Base-by-base conservation (phyloP, 2,329 filamentous ascomycete species). In the Trichoderma aggressivum region DNA sequence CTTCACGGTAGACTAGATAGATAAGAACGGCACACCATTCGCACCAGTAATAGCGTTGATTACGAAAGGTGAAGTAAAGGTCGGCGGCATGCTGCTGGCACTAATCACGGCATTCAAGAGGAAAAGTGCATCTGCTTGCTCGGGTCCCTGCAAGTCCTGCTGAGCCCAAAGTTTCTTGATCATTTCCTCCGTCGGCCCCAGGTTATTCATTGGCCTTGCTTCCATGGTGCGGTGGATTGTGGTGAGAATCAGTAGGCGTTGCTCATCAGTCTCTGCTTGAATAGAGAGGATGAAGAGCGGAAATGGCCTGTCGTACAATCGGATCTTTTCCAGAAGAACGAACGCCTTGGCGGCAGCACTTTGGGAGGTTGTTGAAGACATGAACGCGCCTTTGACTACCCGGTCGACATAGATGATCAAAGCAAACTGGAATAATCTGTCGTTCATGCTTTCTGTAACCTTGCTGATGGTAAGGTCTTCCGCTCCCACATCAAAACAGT, bases 401-500 rank as follows among this genome's bases (percentile, higher is more conserved):
- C 70, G 36, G 30, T 70, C 65, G n/a, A 72, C 43, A 14, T 72
- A 72, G 18, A 72, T 72, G 32, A 72, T 36, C 5, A 70, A 36
- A 16, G 70, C 70, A 14, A 65, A 50, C 28, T 70, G 70, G 28
- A 70, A 72, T 10, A 72, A 2, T n/a, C 50, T 50, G 32, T 70
- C 70, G 6, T 64, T 70, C 50, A 59, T 64, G 30, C 26, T 70
- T 26, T 72, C 60, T 5, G 58, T 12, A 5, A 47, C 30, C 10
- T 61, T 65, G 60, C 60, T 70, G n/a, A 58, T 64, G 2, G 59
- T 50, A 30, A 70, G 21, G 24, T 36, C 65, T 12, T 71, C 64
- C 28, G 60, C 43, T 39, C 36, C 34, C 14, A 70, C 58, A 4
- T 67, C 70, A 11, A 47, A 53, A 21, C 70, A 71, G 24, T 70